Evolutionary conservation across 176 grass and related monocot genomes (phyloP), one percentile per base, ranked within the genome.

Genomic region (Carex kokanica): DNA sequence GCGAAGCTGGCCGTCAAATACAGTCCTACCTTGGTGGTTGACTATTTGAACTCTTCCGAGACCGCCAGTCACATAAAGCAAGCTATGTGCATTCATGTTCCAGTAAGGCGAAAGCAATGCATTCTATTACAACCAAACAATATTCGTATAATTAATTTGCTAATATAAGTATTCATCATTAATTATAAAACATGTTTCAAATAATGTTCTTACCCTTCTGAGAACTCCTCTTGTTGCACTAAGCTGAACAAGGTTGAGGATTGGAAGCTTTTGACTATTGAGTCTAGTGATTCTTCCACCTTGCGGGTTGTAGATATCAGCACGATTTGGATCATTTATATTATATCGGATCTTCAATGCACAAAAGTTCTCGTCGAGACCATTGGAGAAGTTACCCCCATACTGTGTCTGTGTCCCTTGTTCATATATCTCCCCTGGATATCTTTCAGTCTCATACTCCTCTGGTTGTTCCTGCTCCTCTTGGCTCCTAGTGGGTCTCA

Each of bases 81-180:
- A 55, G 6, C 55, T 82, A 60, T 89, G 87, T 25, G 83, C 87
- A 21, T 85, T 89, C 55, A 89, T 85, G 56, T 84, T 85, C 87
- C 83, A 89, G 55, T 82, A 79, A n/a, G 87, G 87, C 5, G 87
- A 20, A 18, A 85, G 67, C 20, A 78, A 16, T 23, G 83, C 83
- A 13, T 86, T 89, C 83, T 89, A 83, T 12, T 23, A 20, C 18
- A 73, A 45, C 8, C 27, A 3, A 47, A 2, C 2, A n/a, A n/a
- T n/a, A 32, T 17, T 9, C 25, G 18, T 5, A 58, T 7, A 5
- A 49, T 8, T 23, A 38, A 38, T 38, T 38, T 56, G 23, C 12
- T 3, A 34, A 27, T 27, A 27, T 27, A 27, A 40, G 36, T 0
- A 23, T 23, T 47, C 43, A 23, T 62, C 31, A 25, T 81, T 70